Conservation (phyloP, 257 asterid species). For the Ilex asprella region DNA sequence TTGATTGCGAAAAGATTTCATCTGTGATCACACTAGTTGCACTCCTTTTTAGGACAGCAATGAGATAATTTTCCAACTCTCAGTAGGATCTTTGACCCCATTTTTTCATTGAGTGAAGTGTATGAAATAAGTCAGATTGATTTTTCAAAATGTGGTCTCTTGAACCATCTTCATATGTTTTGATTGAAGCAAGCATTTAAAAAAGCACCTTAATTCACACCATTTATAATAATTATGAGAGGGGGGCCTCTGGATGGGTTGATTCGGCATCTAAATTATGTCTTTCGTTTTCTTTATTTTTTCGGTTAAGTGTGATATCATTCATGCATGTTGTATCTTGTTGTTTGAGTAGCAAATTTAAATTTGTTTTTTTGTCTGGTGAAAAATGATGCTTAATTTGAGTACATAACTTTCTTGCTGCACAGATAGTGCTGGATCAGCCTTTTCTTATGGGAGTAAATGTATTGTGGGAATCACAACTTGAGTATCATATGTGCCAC, state of each 20-base stretch:
- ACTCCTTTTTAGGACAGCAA: too few species aligned
- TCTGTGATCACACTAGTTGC: too few species aligned
- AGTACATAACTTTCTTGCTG: constrained; percentile 10
- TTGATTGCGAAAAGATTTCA: too few species aligned
- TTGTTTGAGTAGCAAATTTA: background rate
- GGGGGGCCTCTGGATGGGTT: background rate
- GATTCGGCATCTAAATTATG: background rate
- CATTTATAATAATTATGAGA: too few species aligned
- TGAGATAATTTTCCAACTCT: too few species aligned
- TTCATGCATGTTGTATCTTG: background rate
- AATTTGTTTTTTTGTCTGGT: background rate
- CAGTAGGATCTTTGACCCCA: too few species aligned
- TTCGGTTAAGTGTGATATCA: background rate
- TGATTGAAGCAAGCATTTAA: too few species aligned
- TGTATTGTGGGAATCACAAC: constrained; percentile 94
- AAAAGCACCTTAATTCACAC: too few species aligned
- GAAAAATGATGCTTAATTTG: background rate
- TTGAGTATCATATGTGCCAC: constrained; percentile 84
- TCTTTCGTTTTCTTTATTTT: background rate
- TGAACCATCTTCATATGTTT: too few species aligned
- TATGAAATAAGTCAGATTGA: too few species aligned
- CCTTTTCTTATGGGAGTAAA: constrained; percentile 91
- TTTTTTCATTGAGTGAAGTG: too few species aligned
- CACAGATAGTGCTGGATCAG: constrained; percentile 89
- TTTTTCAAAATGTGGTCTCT: too few species aligned